Evolutionary conservation across 2,329 filamentous ascomycete species (phyloP), one percentile per base, ranked within the genome.

Genomic region (Botryosphaeria agaves): DNA sequence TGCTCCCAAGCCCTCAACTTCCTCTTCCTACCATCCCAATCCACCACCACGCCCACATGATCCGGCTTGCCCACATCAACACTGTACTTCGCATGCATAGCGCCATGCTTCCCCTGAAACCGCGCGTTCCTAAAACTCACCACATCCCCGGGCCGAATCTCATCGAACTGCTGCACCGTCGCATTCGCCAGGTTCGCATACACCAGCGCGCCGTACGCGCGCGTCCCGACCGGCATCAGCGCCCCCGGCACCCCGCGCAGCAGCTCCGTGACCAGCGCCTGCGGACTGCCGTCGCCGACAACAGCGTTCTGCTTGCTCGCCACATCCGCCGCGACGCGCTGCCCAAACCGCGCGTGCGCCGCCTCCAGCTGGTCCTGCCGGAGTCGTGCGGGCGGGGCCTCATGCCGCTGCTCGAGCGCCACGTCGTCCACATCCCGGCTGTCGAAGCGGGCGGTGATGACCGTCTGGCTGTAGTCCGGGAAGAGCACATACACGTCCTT

Each of bases 11-110:
- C 85, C 17, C 85, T 64, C 16, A 98, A 77, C 65, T 95, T 94
- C 67, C 93, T 93, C 69, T 94, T 93, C 24, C 83, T 92, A 3
- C 89, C 89, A 52, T 98, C 89, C 89, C 89, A 98, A 52, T 98
- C 89, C 7, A 83, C 71, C 3, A 98, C 87, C 2, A 98, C 61
- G 2, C 71, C 89, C 0, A 95, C 87, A 46, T 98, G 89, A 38
- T 87, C 68, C 7, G 70, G 82, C 49, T 82, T 89, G 39, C 84
- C 85, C 1, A 94, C 81, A 42, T 98, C 89, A 31, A 72, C 62
- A 29, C 66, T 76, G 53, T 98, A 98, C 53, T 94, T 95, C 40
- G 81, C 78, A 49, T 95, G 85, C 79, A 98, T 85, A 4, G 84
- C 70, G 1, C 89, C 89, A 42, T 87, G 82, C 53, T 94, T 92